Conservation (phyloP, 805 yeast species). For the Saccharomyces mikatae region DNA sequence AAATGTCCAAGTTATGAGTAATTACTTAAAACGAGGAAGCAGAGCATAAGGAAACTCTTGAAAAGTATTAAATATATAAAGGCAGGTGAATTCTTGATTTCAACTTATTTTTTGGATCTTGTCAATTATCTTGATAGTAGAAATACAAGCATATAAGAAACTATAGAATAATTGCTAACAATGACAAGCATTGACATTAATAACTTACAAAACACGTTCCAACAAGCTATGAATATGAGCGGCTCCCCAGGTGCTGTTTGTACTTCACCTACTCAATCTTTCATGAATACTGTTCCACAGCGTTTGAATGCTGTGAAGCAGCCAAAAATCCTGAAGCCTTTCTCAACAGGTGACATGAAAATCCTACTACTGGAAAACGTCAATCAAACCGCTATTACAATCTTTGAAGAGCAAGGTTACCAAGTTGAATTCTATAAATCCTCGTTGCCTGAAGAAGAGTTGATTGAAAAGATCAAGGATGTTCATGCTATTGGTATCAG, state of each 20-base stretch:
- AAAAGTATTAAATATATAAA: background rate
- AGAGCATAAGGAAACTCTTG: background rate
- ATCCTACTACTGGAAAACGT: slow-evolving; percentile 87
- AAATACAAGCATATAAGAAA: background rate
- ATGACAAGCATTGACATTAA: slow-evolving; percentile 69
- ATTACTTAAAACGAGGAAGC: background rate
- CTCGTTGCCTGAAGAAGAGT: slow-evolving; percentile 84
- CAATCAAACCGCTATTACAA: slow-evolving; percentile 82
- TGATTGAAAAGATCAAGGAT: slow-evolving; percentile 84
- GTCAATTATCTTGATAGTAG: background rate
- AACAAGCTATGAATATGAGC: slow-evolving; percentile 43
- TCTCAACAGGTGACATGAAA: slow-evolving; percentile 90
- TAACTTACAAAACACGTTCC: slow-evolving; percentile 45
- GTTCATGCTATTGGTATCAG: slow-evolving; percentile 98
- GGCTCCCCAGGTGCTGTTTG: slow-evolving; percentile 66
- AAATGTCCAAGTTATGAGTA: background rate
- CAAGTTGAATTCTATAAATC: slow-evolving; percentile 92
- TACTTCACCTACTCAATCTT: slow-evolving; percentile 73
- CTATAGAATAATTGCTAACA: background rate
- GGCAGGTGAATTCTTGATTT: background rate
- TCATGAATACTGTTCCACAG: slow-evolving; percentile 44
- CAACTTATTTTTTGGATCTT: background rate
- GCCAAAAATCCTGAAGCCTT: slow-evolving; percentile 80
- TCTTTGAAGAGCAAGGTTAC: slow-evolving; percentile 84
- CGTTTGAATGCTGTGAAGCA: slow-evolving; percentile 38